Evolutionary conservation across 2,329 filamentous ascomycete species (phyloP).

Genomic region (Aschersonia sp.): DNA sequence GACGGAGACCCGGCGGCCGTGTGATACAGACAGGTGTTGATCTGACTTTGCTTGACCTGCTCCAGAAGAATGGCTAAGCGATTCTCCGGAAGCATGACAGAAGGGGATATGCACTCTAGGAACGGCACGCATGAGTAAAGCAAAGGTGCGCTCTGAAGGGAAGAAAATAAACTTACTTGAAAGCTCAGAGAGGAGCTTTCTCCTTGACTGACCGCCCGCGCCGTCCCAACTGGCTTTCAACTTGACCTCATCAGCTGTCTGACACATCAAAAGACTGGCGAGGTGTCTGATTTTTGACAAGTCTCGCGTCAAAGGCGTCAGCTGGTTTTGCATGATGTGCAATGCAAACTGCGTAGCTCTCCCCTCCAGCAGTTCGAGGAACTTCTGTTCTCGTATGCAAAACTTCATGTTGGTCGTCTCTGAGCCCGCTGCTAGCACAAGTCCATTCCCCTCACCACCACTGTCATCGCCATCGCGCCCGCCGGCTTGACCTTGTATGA

Average conservation of each 20-base stretch:
- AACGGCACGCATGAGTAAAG: constrained; percentile 1
- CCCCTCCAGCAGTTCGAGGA: constrained; percentile 73
- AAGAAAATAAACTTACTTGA: constrained; percentile 47
- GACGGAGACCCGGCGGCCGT: constrained; percentile 68
- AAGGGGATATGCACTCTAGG: constrained; percentile 77
- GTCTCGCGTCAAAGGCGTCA: constrained; percentile 76
- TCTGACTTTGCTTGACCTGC: constrained; percentile 72
- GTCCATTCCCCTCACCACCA: constrained; percentile 28
- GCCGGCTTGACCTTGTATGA: constrained; percentile 9
- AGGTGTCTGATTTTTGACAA: constrained; percentile 64
- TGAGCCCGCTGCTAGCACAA: constrained; percentile 62
- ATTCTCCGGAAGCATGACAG: constrained; percentile 91
- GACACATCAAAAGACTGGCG: constrained; percentile 84
- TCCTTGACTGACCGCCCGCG: constrained; percentile 59
- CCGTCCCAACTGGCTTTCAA: constrained; percentile 74
- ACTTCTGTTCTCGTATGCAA: constrained; percentile 84
- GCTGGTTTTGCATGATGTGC: constrained; percentile 69
- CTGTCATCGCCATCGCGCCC: constrained; percentile 17
- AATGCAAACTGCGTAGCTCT: constrained; percentile 61
- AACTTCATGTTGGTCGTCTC: constrained; percentile 74
- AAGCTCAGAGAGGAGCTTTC: constrained; percentile 60
- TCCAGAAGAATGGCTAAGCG: constrained; percentile 68
- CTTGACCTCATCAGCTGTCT: constrained; percentile 61
- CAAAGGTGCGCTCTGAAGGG: not conserved
- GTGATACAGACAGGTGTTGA: constrained; percentile 76